Evolutionary conservation across 2,329 filamentous ascomycete species (phyloP).

Genomic region (Cladosporium halotolerans): DNA sequence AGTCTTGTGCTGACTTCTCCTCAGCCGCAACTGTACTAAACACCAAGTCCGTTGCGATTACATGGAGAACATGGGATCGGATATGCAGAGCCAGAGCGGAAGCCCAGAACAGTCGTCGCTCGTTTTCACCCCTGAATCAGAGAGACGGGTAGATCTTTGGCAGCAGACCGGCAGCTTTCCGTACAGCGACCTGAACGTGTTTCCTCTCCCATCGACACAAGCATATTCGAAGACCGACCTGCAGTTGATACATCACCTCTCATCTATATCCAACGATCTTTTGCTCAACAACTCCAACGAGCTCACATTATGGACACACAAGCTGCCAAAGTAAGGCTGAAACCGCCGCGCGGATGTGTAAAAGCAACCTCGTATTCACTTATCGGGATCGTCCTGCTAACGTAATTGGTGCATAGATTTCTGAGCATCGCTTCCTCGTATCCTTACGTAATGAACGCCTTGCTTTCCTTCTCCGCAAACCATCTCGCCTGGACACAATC

Average conservation of each 20-base stretch:
- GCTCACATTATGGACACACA: conserved; percentile 86
- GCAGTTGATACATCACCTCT: conserved; percentile 84
- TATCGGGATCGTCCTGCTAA: conserved; percentile 1
- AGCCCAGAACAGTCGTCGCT: conserved; percentile 55
- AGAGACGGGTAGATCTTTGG: conserved; percentile 76
- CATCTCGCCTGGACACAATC: conserved; percentile 86
- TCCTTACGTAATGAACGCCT: conserved; percentile 86
- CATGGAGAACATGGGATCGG: conserved; percentile 73
- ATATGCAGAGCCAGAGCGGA: conserved; percentile 48
- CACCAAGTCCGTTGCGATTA: conserved; percentile 98
- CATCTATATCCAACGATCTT: conserved; percentile 77
- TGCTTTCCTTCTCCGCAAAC: conserved; percentile 89
- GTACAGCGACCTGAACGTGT: conserved; percentile 73
- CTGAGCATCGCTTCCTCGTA: conserved; percentile 75
- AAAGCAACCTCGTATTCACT: conserved; percentile 18
- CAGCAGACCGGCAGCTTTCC: conserved; percentile 77
- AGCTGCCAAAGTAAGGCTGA: conserved; percentile 76
- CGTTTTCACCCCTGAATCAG: conserved; percentile 80
- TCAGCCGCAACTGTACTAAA: conserved; percentile 94
- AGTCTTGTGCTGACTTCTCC: conserved; percentile 1
- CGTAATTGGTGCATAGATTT: conserved; percentile 51
- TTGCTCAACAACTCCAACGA: conserved; percentile 64
- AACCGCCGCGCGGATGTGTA: conserved; percentile 9
- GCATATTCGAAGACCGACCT: conserved; percentile 71
- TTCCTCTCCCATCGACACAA: conserved; percentile 66